These are phyloP conservation scores for Hypsizygus ulmarius DNA, from an alignment of 1,284 basidiomycete species.

Conservation along the genomic window DNA sequence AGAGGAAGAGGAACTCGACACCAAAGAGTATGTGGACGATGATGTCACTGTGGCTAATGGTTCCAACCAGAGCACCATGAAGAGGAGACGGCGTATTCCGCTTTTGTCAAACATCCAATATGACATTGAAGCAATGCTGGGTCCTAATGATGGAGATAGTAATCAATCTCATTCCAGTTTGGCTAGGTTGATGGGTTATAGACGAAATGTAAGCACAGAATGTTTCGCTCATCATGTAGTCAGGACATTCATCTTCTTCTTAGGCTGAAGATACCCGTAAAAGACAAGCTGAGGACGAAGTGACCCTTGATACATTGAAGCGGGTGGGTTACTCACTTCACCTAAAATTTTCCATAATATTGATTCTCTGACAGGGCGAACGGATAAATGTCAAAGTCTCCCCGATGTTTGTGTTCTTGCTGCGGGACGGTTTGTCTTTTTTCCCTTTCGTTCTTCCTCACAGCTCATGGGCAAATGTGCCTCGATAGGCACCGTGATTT, in stretches of 20 bases:
- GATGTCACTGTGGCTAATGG: slow-evolving; percentile 9
- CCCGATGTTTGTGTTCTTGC: slow-evolving; percentile 64
- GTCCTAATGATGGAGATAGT: background rate
- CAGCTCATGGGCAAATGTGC: background rate
- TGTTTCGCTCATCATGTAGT: background rate
- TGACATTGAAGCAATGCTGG: slow-evolving; percentile 17
- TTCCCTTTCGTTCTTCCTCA: background rate
- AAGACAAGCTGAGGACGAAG: slow-evolving; percentile 26
- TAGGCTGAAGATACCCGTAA: slow-evolving; percentile 21
- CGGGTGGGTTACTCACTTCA: slow-evolving; percentile 23
- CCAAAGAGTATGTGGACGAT: slow-evolving; percentile 9
- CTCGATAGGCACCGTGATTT: slow-evolving; percentile 63
- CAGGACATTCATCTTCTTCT: background rate
- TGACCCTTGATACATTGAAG: slow-evolving; percentile 33
- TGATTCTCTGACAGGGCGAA: slow-evolving; percentile 37
- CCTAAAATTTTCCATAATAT: background rate
- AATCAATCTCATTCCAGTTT: slow-evolving; percentile 11
- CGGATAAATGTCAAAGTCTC: slow-evolving; percentile 57
- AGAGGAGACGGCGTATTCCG: slow-evolving; percentile 13
- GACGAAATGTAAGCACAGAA: background rate
- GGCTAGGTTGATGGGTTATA: slow-evolving; percentile 11
- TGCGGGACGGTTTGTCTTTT: slow-evolving; percentile 51
- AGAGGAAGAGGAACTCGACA: slow-evolving; percentile 17
- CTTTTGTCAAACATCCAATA: slow-evolving; percentile 1
- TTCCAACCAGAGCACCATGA: slow-evolving; percentile 6